These are phyloP conservation scores for Batkoa obscura DNA, from an alignment of 371 early-diverging fungal species.

Conservation along the genomic window DNA sequence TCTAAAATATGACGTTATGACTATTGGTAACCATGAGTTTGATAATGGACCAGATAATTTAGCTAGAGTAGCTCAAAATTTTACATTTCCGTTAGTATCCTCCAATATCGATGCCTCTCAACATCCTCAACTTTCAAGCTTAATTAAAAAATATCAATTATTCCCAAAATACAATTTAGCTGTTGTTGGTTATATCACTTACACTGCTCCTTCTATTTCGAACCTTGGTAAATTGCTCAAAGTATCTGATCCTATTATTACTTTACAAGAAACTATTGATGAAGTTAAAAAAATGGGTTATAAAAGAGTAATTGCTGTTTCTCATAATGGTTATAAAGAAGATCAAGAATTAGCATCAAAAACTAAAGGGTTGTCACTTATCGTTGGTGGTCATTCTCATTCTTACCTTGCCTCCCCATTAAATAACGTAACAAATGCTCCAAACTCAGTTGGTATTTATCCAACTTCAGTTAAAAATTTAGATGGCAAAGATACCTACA, in stretches of 20 bases:
- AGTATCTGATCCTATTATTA: slow-evolving; percentile 23
- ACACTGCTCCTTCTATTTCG: slow-evolving; percentile 32
- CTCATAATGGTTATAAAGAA: slow-evolving; percentile 43
- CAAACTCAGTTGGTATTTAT: slow-evolving; percentile 24
- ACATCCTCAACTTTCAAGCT: slow-evolving; percentile 17
- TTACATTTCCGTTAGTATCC: slow-evolving; percentile 38
- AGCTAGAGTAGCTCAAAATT: slow-evolving; percentile 21
- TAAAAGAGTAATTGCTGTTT: slow-evolving; percentile 36
- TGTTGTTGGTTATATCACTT: slow-evolving; percentile 46
- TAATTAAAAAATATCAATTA: slow-evolving; percentile 41
- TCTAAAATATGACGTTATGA: slow-evolving; percentile 28
- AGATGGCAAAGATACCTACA: slow-evolving; percentile 30
- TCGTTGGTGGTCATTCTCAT: slow-evolving; percentile 62
- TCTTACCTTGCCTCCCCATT: slow-evolving; percentile 25
- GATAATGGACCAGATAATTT: slow-evolving; percentile 37
- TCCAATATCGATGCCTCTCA: slow-evolving; percentile 31
- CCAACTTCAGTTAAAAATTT: slow-evolving; percentile 31
- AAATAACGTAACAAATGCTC: not conserved
- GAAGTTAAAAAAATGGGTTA: slow-evolving; percentile 32
- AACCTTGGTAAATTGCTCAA: slow-evolving; percentile 18
- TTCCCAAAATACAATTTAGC: slow-evolving; percentile 34
- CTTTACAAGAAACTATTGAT: slow-evolving; percentile 35
- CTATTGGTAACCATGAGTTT: slow-evolving; percentile 54
- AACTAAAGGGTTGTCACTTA: slow-evolving; percentile 26
- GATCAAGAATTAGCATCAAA: slow-evolving; percentile 36